Evolutionary conservation across 1,284 basidiomycete genomes (phyloP).

Genomic region (Ceratobasidium theobromae): DNA sequence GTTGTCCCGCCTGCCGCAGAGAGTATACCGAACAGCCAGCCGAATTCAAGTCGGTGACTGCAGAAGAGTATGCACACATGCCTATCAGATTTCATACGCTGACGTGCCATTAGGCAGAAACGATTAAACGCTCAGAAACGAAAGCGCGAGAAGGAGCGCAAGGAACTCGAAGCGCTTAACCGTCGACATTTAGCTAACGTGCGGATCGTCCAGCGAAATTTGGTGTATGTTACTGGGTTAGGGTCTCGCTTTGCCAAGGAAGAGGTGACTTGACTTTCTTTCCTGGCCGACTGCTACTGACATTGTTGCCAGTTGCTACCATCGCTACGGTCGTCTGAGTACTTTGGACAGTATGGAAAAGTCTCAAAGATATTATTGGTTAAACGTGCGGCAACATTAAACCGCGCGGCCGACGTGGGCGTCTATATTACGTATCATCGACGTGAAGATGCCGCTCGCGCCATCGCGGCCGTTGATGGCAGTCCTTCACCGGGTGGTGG

Average conservation of each 20-base stretch:
- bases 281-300: not conserved
- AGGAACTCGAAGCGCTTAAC: constrained; percentile 88
- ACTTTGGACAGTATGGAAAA: constrained; percentile 98
- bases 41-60: constrained; percentile 93
- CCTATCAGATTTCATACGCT: not conserved
- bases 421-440: constrained; percentile 96
- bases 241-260: constrained; percentile 88
- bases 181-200: constrained; percentile 91
- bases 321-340: constrained; percentile 91
- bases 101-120: constrained; percentile 70
- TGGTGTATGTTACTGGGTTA: constrained; percentile 95
- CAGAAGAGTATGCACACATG: constrained; percentile 78
- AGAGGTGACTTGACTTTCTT: constrained; percentile 63
- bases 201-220: constrained; percentile 93
- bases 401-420: constrained; percentile 76
- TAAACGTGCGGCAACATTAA: constrained; percentile 72
- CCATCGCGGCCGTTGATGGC: constrained; percentile 92
- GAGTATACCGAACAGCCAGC: constrained; percentile 92
- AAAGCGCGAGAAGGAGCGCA: constrained; percentile 91
- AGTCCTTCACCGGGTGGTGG: constrained; percentile 79
- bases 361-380: constrained; percentile 94
- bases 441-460: constrained; percentile 91
- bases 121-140: constrained; percentile 95
- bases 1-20: constrained; percentile 95
- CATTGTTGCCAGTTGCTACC: constrained; percentile 72